Evolutionary conservation across 2,329 filamentous ascomycete species (phyloP).

Genomic region (Claviceps fusiformis): DNA sequence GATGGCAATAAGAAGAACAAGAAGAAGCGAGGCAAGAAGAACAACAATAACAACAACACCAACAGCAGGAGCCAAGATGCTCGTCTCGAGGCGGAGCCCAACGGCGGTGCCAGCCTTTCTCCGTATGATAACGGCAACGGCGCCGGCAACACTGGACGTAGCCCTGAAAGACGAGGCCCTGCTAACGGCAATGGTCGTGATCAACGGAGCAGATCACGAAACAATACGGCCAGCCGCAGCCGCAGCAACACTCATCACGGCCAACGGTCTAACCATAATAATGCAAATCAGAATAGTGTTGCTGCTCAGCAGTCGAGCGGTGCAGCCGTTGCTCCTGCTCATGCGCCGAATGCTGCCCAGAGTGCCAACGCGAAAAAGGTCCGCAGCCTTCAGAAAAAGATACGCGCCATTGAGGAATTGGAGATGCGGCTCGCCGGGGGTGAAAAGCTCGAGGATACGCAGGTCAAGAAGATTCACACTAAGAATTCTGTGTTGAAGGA

Average conservation of each 20-base stretch:
- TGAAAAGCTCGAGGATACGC: constrained; percentile 95
- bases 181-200: constrained; percentile 23
- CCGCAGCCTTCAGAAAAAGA: constrained; percentile 87
- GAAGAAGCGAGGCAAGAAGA: constrained; percentile 92
- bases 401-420: constrained; percentile 91
- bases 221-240: constrained; percentile 37
- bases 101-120: constrained; percentile 33
- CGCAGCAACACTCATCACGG: constrained; percentile 37
- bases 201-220: constrained; percentile 43
- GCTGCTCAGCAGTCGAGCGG: constrained; percentile 18
- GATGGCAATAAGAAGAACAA: constrained; percentile 84
- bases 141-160: constrained; percentile 32
- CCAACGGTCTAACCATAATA: constrained; percentile 13
- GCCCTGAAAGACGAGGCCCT: constrained; percentile 50
- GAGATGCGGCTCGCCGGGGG: constrained; percentile 92
- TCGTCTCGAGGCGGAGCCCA: constrained; percentile 32
- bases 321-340: constrained; percentile 26
- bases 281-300: constrained; percentile 13
- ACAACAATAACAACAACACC: constrained; percentile 30
- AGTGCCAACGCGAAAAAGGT: constrained; percentile 88
- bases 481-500: constrained; percentile 77
- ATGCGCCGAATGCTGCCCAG: constrained; percentile 29
- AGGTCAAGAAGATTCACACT: constrained; percentile 94
- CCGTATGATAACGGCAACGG: constrained; percentile 25
- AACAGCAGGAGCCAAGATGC: constrained; percentile 41